Percentiles rank a stretch among this genome's conserved stretches.
Conservation (phyloP, 768 basidiomycete species). For the Trametes gibbosa region DNA sequence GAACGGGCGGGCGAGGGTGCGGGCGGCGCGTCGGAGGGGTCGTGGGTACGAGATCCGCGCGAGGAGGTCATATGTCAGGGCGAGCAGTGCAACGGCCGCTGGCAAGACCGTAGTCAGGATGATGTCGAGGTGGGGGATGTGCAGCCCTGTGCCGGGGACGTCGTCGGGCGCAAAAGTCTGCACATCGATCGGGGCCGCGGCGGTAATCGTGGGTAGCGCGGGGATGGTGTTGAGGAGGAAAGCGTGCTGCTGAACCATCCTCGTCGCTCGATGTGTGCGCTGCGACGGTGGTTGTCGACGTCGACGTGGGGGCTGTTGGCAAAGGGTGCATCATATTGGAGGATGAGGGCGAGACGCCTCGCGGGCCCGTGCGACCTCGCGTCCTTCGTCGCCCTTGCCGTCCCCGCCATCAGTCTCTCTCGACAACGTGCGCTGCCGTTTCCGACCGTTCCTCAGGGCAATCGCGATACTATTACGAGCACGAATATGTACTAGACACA, state of each 20-base stretch:
- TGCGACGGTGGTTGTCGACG: not conserved
- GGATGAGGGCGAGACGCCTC: slow-evolving; percentile 10
- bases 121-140: slow-evolving; percentile 7
- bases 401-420: not conserved
- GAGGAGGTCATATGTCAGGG: slow-evolving; percentile 17
- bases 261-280: not conserved
- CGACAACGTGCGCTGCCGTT: not conserved
- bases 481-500: slow-evolving; percentile 11
- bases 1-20: slow-evolving; percentile 37
- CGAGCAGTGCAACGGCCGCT: slow-evolving; percentile 2
- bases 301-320: slow-evolving; percentile 11
- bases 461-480: not conserved
- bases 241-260: slow-evolving; percentile 8
- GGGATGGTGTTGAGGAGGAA: not conserved
- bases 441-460: not conserved
- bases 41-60: slow-evolving; percentile 12
- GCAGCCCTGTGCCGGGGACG: not conserved
- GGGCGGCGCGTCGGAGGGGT: slow-evolving; percentile 7
- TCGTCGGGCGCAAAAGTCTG: not conserved
- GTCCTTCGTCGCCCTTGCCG: not conserved
- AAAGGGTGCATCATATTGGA: slow-evolving; percentile 6
- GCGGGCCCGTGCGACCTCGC: not conserved
- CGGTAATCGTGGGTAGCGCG: not conserved
- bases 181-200: not conserved
- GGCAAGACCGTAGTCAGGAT: slow-evolving; percentile 17